Evolutionary conservation across 2,329 filamentous ascomycete genomes (phyloP).

Genomic region (Cadophora sp.): DNA sequence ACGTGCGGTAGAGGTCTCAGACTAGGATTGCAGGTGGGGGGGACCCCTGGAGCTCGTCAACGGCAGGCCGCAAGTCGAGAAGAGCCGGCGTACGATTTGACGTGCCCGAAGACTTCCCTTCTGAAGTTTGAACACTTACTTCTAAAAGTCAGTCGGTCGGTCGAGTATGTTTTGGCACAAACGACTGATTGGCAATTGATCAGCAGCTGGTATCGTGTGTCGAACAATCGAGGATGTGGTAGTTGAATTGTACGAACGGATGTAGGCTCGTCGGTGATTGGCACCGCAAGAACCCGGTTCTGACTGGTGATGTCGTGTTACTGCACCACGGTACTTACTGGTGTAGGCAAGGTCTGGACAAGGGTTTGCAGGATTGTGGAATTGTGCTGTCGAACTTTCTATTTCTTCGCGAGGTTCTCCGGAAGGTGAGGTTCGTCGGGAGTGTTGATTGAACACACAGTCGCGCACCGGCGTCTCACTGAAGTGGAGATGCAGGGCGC

Average conservation of each 20-base stretch:
- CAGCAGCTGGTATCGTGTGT: background rate
- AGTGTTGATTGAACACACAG: too few species aligned
- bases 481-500: background rate
- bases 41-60: background rate
- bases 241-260: background rate
- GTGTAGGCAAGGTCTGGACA: background rate
- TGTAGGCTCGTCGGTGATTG: background rate
- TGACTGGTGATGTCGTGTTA: background rate
- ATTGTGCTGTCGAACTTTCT: background rate
- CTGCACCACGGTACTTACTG: background rate
- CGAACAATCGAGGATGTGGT: background rate
- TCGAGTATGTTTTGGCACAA: background rate
- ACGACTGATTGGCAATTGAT: background rate
- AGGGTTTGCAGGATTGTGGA: background rate
- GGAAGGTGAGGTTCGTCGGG: background rate
- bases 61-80: background rate
- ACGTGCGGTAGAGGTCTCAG: slow-evolving; percentile 11
- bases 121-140: too few species aligned
- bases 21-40: slow-evolving; percentile 5
- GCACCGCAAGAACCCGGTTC: slow-evolving; percentile 4
- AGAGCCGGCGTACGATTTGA: background rate
- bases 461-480: background rate
- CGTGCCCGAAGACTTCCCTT: background rate
- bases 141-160: background rate
- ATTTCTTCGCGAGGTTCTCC: background rate